Conservation (phyloP, 768 basidiomycete species). For the Aureoboletus auriporus region DNA sequence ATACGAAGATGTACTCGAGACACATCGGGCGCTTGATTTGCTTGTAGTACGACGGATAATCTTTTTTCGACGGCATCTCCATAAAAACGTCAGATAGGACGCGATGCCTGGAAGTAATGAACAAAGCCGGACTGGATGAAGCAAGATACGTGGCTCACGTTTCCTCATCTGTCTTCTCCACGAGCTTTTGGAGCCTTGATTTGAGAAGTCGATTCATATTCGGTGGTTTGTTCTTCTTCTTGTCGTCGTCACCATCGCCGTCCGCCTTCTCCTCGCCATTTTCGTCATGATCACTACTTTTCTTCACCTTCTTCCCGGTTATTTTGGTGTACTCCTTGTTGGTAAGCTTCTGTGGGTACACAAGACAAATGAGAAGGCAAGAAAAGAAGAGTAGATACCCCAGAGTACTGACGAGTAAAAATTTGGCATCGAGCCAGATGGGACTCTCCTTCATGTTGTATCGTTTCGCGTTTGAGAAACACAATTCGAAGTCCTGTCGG, state of each 20-base stretch:
- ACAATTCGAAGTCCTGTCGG: conserved; percentile 68
- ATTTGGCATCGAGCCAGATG: conserved; percentile 82
- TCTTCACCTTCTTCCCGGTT: conserved; percentile 39
- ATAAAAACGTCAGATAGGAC: conserved; percentile 72
- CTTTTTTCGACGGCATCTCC: conserved; percentile 76
- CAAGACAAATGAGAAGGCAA: not conserved
- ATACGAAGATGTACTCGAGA: conserved; percentile 70
- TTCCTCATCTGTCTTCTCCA: conserved; percentile 64
- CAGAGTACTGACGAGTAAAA: conserved; percentile 57
- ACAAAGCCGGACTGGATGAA: conserved; percentile 1
- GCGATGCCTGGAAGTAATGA: conserved; percentile 48
- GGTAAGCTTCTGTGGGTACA: conserved; percentile 40
- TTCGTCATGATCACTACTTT: conserved; percentile 35
- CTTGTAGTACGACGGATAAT: conserved; percentile 78
- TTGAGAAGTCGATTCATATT: conserved; percentile 68
- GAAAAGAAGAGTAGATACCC: not conserved
- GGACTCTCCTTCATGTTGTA: conserved; percentile 79
- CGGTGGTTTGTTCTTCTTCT: conserved; percentile 49
- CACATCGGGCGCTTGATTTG: conserved; percentile 76
- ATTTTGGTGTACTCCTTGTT: conserved; percentile 44
- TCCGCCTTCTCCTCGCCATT: conserved; percentile 38
- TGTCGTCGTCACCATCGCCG: conserved; percentile 44
- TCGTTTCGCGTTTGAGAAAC: conserved; percentile 76
- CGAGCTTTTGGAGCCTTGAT: conserved; percentile 64
- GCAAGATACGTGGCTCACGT: conserved; percentile 41